phyloP scores from a whole-genome alignment of 352 stramenopile species.

The Pythium volutum region DNA sequence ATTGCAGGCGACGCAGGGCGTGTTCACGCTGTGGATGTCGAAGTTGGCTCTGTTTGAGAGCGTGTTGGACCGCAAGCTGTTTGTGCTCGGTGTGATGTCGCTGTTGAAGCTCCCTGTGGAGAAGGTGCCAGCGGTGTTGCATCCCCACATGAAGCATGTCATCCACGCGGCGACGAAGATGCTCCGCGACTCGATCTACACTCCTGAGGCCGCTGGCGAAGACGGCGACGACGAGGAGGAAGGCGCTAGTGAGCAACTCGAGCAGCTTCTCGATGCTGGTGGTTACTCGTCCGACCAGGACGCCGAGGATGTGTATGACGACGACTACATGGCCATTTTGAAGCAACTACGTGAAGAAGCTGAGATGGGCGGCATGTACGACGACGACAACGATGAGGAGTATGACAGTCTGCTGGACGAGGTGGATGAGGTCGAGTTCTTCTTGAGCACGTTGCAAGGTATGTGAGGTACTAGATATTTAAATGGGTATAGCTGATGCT shows the following conservation, averaged over 20 bases:
- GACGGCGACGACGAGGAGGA: conserved; percentile 53
- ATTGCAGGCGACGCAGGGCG: conserved; percentile 81
- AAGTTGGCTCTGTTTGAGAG: conserved; percentile 82
- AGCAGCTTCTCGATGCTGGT: conserved; percentile 88
- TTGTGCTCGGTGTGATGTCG: conserved; percentile 90
- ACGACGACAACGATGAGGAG: conserved; percentile 90
- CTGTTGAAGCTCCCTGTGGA: conserved; percentile 87
- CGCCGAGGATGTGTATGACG: conserved; percentile 92
- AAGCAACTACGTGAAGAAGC: conserved; percentile 91
- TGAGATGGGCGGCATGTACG: conserved; percentile 59
- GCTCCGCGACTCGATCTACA: conserved; percentile 63
- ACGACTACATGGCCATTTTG: conserved; percentile 93
- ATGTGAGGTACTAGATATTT: neutral
- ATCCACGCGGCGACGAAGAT: conserved; percentile 88
- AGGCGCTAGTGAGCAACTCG: conserved; percentile 58
- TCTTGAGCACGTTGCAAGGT: conserved; percentile 87
- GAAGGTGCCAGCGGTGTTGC: conserved; percentile 74
- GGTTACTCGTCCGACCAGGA: conserved; percentile 88
- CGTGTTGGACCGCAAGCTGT: conserved; percentile 90
- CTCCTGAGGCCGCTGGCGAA: conserved; percentile 51
- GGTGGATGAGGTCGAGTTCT: conserved; percentile 91
- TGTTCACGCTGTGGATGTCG: conserved; percentile 91
- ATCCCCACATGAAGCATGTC: conserved; percentile 88
- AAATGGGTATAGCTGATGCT: neutral
- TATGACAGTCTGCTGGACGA: conserved; percentile 91